Evolutionary conservation across 306 rosid species (phyloP), one percentile per base, ranked within the genome.

Genomic region (Citrullus colocynthis): DNA sequence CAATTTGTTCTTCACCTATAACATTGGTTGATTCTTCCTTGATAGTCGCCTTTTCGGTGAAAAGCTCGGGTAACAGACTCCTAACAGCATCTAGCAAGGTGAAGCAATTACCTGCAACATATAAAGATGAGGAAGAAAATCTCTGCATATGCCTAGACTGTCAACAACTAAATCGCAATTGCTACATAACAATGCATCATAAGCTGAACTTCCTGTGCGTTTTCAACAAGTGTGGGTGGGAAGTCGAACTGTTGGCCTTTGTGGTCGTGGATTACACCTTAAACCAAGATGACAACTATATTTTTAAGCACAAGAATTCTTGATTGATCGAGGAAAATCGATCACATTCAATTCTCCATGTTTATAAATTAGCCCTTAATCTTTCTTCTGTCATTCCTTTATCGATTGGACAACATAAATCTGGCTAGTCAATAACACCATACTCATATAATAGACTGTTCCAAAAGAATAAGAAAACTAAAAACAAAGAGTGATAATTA

Each of bases 11-110:
- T 80, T 82, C 85, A 7, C 80, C 76, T 74, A 37, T 61, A 34
- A 32, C 78, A 6, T 34, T 61, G 16, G 81, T 56, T 7, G 84
- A 73, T 79, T 82, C 88, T 52, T 79, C 83, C 52, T 37, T 52
- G 6, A 21, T 21, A 44, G 79, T 72, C 32, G 76, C 79, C 62
- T 77, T 81, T 48, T 73, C 54, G 10, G 45, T 70, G 70, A 90
- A 95, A 83, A 80, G 90, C 83, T 92, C 93, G 0, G 97, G 93
- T 66, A 95, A 86, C 71, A 95, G 90, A 84, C 86, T 83, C 82
- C 77, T 92, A 45, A 95, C 77, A 2, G 97, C 99, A 75, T 95
- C 90, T 52, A 62, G 83, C 86, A 95, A 84, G 64, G 96, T 89
- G 76, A 90, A 87, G 84, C 79, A 85, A 55, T 88, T 88, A 72